A percentile compares a stretch with the other conserved stretches of the same genome.
phyloP scores from a whole-genome alignment of 805 yeast genomes.

The Candida boidinii region DNA sequence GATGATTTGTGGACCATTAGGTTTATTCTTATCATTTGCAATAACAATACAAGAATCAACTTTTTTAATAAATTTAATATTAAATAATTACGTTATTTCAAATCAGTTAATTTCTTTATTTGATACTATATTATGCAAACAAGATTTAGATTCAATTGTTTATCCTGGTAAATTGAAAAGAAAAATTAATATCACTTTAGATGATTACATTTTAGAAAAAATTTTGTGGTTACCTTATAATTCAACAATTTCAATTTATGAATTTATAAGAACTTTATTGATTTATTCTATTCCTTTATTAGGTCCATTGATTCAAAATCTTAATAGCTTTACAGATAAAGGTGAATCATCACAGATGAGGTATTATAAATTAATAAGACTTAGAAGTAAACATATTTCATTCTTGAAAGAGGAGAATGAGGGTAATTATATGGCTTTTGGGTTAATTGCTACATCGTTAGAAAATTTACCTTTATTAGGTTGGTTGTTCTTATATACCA shows the following conservation, averaged over 20 bases:
- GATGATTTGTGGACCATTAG: slow-evolving; percentile 19
- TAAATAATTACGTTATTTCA: slow-evolving; percentile 16
- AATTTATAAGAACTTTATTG: slow-evolving; percentile 8
- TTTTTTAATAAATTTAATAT: slow-evolving; percentile 14
- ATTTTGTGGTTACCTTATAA: slow-evolving; percentile 10
- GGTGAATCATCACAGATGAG: slow-evolving; percentile 13
- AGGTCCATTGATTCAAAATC: slow-evolving; percentile 12
- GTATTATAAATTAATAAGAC: slow-evolving; percentile 14
- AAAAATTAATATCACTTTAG: slow-evolving; percentile 18
- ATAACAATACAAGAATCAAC: slow-evolving; percentile 19
- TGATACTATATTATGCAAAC: slow-evolving; percentile 18
- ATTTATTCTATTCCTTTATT: slow-evolving; percentile 16
- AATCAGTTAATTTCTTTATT: slow-evolving; percentile 17
- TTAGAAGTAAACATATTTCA: slow-evolving; percentile 18
- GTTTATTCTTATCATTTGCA: slow-evolving; percentile 14
- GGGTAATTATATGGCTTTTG: slow-evolving; percentile 40
- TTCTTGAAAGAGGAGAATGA: slow-evolving; percentile 20
- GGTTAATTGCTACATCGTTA: slow-evolving; percentile 39
- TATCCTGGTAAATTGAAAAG: slow-evolving; percentile 25
- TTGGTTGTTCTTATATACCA: slow-evolving; percentile 46
- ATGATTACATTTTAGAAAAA: slow-evolving; percentile 11
- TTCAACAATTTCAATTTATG: background rate
- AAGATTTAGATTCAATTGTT: slow-evolving; percentile 20
- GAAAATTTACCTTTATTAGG: slow-evolving; percentile 46
- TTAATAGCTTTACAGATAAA: slow-evolving; percentile 11